These are phyloP conservation scores for Pythium biforme DNA, from an alignment of 352 stramenopile genomes.

Conservation along the genomic window DNA sequence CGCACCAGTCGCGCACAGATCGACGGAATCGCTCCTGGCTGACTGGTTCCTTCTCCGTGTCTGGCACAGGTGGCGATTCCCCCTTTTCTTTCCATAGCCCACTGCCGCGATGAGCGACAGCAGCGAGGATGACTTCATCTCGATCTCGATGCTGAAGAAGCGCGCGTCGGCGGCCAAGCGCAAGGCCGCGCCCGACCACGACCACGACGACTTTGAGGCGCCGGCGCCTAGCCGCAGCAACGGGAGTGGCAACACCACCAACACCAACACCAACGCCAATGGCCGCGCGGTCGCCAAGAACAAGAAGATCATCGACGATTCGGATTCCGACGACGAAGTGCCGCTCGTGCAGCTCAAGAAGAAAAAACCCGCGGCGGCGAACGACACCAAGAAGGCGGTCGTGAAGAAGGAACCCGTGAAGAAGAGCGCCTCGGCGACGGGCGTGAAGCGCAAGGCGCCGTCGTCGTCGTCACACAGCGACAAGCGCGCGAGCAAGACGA, in stretches of 20 bases:
- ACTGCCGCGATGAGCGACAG: constrained; percentile 43
- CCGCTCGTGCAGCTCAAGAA: constrained; percentile 86
- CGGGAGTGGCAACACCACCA: constrained; percentile 14
- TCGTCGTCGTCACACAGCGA: constrained; percentile 11
- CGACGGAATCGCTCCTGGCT: too few species aligned
- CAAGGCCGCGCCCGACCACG: not conserved
- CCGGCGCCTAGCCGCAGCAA: constrained; percentile 1
- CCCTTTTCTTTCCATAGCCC: not conserved
- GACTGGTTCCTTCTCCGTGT: not conserved
- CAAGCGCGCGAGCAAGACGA: constrained; percentile 32
- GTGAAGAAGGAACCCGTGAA: constrained; percentile 35
- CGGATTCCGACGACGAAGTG: constrained; percentile 75
- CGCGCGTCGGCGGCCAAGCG: constrained; percentile 49
- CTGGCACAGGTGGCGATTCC: not conserved
- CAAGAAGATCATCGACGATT: constrained; percentile 47
- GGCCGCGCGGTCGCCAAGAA: constrained; percentile 23
- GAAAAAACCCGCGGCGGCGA: constrained; percentile 6
- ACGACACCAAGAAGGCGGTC: constrained; percentile 13
- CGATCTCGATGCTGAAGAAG: constrained; percentile 57
- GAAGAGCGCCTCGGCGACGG: constrained; percentile 27
- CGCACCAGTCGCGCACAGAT: too few species aligned
- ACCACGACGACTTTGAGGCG: constrained; percentile 29
- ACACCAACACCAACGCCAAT: too few species aligned
- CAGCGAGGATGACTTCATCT: constrained; percentile 77
- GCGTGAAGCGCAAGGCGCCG: constrained; percentile 50